Evolutionary conservation across 768 basidiomycete genomes (phyloP).

Genomic region (Agrocybe pediades): DNA sequence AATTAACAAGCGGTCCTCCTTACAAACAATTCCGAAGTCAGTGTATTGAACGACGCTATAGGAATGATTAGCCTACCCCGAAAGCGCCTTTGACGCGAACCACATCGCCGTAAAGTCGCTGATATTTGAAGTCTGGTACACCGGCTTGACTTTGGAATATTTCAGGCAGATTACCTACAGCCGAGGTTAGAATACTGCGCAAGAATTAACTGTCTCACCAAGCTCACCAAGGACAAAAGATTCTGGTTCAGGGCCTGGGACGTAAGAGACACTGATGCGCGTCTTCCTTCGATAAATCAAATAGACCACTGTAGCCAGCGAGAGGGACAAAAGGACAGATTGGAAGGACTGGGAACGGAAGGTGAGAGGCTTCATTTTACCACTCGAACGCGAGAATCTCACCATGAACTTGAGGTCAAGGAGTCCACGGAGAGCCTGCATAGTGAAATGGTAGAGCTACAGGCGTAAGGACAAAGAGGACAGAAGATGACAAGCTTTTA

Average conservation of each 20-base stretch:
- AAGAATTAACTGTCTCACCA: neutral
- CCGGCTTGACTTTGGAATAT: constrained; percentile 53
- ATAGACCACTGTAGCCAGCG: constrained; percentile 21
- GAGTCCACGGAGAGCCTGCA: neutral
- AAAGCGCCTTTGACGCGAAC: constrained; percentile 53
- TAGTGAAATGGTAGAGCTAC: neutral
- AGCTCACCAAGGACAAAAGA: constrained; percentile 49
- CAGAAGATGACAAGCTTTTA: neutral
- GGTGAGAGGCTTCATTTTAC: too few relatives aligned
- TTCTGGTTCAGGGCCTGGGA: constrained; percentile 50
- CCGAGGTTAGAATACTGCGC: neutral
- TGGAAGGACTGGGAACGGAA: neutral
- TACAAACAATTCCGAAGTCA: constrained; percentile 5
- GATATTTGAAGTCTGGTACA: constrained; percentile 55
- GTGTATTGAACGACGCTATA: neutral
- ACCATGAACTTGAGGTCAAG: neutral
- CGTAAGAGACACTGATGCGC: constrained; percentile 42
- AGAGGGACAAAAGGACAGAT: constrained; percentile 7
- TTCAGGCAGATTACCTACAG: constrained; percentile 48
- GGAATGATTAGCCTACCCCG: constrained; percentile 35
- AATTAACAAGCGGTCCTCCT: constrained; percentile 56
- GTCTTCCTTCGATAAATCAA: constrained; percentile 33
- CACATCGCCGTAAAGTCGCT: constrained; percentile 48
- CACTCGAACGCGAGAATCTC: neutral
- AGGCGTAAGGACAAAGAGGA: neutral